phyloP scores from a whole-genome alignment of 208 protist genomes.

The Acanthamoeba lenticulata region DNA sequence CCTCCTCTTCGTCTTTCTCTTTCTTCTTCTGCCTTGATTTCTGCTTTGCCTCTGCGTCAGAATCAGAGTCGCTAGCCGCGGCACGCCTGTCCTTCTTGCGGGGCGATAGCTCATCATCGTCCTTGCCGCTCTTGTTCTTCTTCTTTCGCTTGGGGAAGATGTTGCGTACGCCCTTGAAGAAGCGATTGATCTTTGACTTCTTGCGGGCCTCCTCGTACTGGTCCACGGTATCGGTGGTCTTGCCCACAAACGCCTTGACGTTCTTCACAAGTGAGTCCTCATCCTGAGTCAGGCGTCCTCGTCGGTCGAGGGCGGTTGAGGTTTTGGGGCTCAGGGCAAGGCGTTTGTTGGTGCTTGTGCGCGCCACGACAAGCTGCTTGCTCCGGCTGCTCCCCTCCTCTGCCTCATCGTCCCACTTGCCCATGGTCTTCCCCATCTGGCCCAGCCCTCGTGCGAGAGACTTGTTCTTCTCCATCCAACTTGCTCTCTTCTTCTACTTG shows the following conservation, averaged over 20 bases:
- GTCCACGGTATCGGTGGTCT: neutral
- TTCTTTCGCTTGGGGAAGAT: conserved; percentile 53
- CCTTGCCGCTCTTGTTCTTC: conserved; percentile 12
- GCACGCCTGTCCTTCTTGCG: neutral
- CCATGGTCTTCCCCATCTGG: neutral
- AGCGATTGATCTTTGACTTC: conserved; percentile 8
- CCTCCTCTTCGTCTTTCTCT: neutral
- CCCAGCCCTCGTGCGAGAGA: neutral
- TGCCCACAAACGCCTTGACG: neutral
- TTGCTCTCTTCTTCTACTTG: neutral
- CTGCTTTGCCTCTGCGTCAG: no score
- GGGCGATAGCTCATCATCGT: neutral
- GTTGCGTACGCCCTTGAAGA: neutral
- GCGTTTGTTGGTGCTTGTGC: neutral
- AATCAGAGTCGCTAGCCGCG: no score
- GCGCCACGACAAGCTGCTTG: neutral
- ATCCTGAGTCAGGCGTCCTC: neutral
- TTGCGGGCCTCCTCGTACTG: conserved; percentile 9
- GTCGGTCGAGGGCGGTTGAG: neutral
- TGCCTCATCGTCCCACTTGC: neutral
- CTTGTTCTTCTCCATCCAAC: neutral
- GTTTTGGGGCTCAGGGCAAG: no score
- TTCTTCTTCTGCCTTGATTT: neutral
- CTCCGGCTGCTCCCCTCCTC: neutral
- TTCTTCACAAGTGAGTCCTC: neutral